Evolutionary conservation across 2,329 filamentous ascomycete genomes (phyloP).

Genomic region (Endoconidiophora laricicola): DNA sequence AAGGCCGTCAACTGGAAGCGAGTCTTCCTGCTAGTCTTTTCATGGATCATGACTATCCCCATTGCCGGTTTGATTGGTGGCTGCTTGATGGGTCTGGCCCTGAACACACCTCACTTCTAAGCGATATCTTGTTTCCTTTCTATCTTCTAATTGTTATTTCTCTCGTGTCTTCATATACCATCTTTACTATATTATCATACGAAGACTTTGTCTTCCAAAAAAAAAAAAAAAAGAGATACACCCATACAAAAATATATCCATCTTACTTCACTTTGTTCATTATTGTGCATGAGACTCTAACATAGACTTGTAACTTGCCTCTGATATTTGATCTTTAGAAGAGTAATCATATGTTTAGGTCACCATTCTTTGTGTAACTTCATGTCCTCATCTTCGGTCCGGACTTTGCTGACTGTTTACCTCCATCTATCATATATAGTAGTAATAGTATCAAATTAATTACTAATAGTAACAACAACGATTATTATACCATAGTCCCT

Average conservation of each 20-base stretch:
- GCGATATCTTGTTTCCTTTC: not conserved
- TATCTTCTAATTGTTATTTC: not conserved
- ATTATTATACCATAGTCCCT: not conserved
- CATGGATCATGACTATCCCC: slow-evolving; percentile 36
- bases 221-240: not conserved
- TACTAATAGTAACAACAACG: not conserved
- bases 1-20: slow-evolving; percentile 64
- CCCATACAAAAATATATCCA: not conserved
- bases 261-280: no score
- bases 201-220: no score
- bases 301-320: no score
- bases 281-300: no score
- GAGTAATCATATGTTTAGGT: no score
- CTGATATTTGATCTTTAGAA: no score
- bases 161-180: no score
- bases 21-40: slow-evolving; percentile 47
- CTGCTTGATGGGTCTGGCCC: slow-evolving; percentile 23
- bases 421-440: not conserved
- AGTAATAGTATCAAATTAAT: not conserved
- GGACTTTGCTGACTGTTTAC: not conserved
- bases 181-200: no score
- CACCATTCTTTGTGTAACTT: not conserved
- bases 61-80: slow-evolving; percentile 27
- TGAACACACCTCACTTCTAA: slow-evolving; percentile 22
- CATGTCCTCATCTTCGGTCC: not conserved